Evolutionary conservation across 805 yeast genomes (phyloP).

Genomic region (Kodamaea hsintzibuensis): DNA sequence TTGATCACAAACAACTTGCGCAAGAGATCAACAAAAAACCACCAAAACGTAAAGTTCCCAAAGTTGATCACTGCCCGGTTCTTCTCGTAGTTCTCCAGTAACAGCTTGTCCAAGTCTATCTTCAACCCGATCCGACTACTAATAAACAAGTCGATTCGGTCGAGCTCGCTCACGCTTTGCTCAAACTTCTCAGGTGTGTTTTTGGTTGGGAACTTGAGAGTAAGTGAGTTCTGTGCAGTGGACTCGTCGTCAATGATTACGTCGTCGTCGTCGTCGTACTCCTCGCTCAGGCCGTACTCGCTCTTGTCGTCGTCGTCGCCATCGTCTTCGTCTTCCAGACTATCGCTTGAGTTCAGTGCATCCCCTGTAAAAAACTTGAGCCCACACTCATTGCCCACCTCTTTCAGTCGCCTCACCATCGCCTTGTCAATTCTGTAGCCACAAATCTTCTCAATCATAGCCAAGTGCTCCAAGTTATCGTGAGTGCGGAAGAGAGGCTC

Average conservation of each 20-base stretch:
- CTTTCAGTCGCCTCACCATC: slow-evolving; percentile 37
- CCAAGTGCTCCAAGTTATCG: slow-evolving; percentile 90
- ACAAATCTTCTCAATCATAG: slow-evolving; percentile 85
- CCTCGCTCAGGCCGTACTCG: slow-evolving; percentile 19
- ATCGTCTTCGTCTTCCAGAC: slow-evolving; percentile 11
- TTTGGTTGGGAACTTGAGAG: slow-evolving; percentile 39
- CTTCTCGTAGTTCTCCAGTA: slow-evolving; percentile 38
- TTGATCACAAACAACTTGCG: slow-evolving; percentile 39
- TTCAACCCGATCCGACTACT: slow-evolving; percentile 42
- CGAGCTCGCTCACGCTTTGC: slow-evolving; percentile 39
- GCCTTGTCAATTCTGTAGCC: slow-evolving; percentile 52
- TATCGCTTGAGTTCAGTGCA: slow-evolving; percentile 5
- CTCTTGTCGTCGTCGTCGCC: slow-evolving; percentile 23
- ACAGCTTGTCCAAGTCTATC: slow-evolving; percentile 39
- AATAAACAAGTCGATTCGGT: slow-evolving; percentile 45
- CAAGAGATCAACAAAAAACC: slow-evolving; percentile 55
- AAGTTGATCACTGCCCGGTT: slow-evolving; percentile 45
- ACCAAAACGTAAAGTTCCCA: slow-evolving; percentile 81
- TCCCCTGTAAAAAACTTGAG: slow-evolving; percentile 36
- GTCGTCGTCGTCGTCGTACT: slow-evolving; percentile 25
- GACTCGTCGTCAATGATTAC: slow-evolving; percentile 34
- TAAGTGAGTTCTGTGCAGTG: slow-evolving; percentile 24
- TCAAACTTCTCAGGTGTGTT: slow-evolving; percentile 41
- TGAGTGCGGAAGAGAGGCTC: slow-evolving; percentile 94
- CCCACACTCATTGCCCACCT: slow-evolving; percentile 42